A percentile compares a stretch with the other conserved stretches of the same genome.
These are phyloP conservation scores for Fusarium floridanum DNA, from an alignment of 2,329 filamentous ascomycete species.

Conservation along the genomic window DNA sequence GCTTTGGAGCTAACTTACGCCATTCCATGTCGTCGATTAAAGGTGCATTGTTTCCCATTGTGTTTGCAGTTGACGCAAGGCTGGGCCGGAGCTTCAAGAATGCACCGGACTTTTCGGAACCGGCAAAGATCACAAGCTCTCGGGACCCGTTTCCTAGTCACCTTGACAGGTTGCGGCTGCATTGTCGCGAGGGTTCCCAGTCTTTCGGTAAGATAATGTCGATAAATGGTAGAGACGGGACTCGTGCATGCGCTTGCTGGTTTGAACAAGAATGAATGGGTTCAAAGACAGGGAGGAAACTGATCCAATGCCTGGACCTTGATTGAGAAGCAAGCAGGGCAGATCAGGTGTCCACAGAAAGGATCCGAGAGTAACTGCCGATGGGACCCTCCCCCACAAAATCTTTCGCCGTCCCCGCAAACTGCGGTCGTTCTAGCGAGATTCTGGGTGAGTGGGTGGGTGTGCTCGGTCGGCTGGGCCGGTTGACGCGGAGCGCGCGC, in stretches of 20 bases:
- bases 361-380: conserved; percentile 36
- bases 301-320: not conserved
- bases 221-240: not conserved
- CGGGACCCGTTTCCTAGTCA: conserved; percentile 34
- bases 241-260: not conserved
- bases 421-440: not conserved
- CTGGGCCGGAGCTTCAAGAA: conserved; percentile 34
- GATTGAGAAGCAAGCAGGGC: conserved; percentile 22
- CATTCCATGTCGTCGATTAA: conserved; percentile 35
- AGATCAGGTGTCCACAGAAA: conserved; percentile 6
- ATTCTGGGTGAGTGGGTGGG: not conserved
- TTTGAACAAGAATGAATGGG: not conserved
- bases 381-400: conserved; percentile 25
- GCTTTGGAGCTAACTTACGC: conserved; percentile 23
- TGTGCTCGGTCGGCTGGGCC: not conserved
- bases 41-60: conserved; percentile 43
- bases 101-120: conserved; percentile 42
- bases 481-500: not conserved
- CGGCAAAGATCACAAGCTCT: conserved; percentile 43
- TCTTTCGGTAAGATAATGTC: not conserved
- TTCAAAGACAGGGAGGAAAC: not conserved
- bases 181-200: not conserved
- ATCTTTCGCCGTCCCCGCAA: not conserved
- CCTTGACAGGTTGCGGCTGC: conserved; percentile 26
- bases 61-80: conserved; percentile 46